Evolutionary conservation across 1,284 basidiomycete genomes (phyloP).

Genomic region (Puccinia hordei): DNA sequence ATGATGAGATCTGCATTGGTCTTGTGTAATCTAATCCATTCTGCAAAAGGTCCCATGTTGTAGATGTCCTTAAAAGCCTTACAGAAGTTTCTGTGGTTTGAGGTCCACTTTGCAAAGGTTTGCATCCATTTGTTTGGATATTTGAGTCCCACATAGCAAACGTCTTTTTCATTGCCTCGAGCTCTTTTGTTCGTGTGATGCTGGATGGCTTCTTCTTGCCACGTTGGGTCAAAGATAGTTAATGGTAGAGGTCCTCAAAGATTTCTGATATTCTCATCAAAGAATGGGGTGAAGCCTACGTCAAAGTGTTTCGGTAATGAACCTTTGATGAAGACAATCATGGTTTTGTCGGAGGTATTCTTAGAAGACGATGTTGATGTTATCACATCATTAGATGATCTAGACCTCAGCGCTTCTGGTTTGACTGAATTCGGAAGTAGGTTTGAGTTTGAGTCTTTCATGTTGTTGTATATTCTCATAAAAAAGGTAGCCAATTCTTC

Average conservation of each 20-base stretch:
- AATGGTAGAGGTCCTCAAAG: neutral
- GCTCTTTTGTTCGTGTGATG: neutral
- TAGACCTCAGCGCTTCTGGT: neutral
- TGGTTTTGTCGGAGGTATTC: neutral
- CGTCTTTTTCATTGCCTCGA: neutral
- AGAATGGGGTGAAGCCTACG: neutral
- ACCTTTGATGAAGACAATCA: too few species aligned
- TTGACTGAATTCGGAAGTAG: neutral
- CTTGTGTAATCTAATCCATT: neutral
- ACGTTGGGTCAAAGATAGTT: conserved; percentile 6
- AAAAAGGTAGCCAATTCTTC: neutral
- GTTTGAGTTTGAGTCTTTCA: too few species aligned
- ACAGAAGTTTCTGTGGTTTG: neutral
- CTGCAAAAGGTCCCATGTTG: neutral
- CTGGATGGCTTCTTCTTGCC: neutral
- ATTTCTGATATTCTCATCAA: neutral
- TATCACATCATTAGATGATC: neutral
- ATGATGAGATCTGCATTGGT: neutral
- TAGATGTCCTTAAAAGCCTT: neutral
- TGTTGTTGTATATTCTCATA: neutral
- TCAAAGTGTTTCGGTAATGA: too few species aligned
- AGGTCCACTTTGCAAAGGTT: neutral
- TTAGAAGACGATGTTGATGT: neutral
- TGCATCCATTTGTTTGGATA: neutral
- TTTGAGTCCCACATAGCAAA: neutral